phyloP scores from a whole-genome alignment of 495 filamentous ascomycete species.

The Neurospora africana region DNA sequence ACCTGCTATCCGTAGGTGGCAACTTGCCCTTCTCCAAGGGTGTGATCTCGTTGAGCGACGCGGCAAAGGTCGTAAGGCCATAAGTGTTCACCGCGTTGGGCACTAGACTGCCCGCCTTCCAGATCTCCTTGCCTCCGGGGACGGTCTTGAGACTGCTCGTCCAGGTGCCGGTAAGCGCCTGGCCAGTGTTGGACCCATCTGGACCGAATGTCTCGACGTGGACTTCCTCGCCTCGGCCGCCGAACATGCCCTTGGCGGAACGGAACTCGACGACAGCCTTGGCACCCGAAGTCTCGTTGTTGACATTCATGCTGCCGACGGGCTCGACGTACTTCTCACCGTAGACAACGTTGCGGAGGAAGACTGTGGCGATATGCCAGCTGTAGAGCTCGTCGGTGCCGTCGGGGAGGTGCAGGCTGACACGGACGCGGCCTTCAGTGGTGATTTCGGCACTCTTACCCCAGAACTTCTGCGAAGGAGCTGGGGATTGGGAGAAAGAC shows the following conservation, averaged over 20 bases:
- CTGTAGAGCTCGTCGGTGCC: conserved; percentile 65
- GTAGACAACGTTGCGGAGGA: conserved; percentile 91
- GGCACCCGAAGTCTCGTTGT: conserved; percentile 69
- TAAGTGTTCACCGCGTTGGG: conserved; percentile 66
- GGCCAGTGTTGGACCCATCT: conserved; percentile 47
- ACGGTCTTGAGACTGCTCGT: conserved; percentile 56
- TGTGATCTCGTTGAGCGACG: conserved; percentile 80
- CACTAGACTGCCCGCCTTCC: conserved; percentile 67
- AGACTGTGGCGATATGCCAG: conserved; percentile 76
- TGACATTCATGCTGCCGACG: conserved; percentile 72
- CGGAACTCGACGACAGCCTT: conserved; percentile 80
- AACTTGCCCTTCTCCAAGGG: conserved; percentile 58
- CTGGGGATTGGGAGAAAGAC: conserved; percentile 76
- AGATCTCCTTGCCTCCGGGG: conserved; percentile 57
- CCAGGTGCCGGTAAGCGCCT: conserved; percentile 73
- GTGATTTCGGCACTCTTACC: conserved; percentile 89
- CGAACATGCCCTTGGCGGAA: conserved; percentile 79
- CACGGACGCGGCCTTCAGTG: conserved; percentile 74
- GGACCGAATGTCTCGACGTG: conserved; percentile 57
- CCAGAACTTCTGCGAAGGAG: conserved; percentile 95
- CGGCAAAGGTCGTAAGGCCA: conserved; percentile 79
- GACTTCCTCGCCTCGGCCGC: conserved; percentile 86
- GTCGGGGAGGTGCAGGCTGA: conserved; percentile 53
- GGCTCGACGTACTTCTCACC: conserved; percentile 98
- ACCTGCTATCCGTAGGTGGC: conserved; percentile 68